Percentiles rank a stretch among this genome's conserved stretches.
phyloP scores from a whole-genome alignment of 805 yeast species.

The Lipomyces chichibuensis region DNA sequence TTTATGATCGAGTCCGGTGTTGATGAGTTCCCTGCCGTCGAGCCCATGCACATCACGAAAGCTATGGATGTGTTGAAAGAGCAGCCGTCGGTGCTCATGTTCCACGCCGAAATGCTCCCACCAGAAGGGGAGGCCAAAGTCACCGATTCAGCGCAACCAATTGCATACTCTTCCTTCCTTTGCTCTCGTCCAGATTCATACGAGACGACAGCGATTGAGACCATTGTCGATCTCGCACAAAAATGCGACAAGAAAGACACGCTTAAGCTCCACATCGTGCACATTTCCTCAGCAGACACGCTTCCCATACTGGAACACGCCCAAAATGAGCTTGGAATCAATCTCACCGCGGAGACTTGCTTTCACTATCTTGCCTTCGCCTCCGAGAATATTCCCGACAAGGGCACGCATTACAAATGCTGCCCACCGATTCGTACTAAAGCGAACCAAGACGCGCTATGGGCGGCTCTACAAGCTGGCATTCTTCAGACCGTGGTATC shows the following conservation, averaged over 20 bases:
- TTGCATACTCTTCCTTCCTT: constrained; percentile 67
- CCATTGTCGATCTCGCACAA: constrained; percentile 65
- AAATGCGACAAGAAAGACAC: constrained; percentile 41
- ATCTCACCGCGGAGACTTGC: constrained; percentile 85
- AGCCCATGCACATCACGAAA: constrained; percentile 60
- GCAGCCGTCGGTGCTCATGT: constrained; percentile 73
- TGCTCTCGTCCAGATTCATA: constrained; percentile 87
- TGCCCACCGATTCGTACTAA: constrained; percentile 91
- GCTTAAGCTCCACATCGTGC: constrained; percentile 76
- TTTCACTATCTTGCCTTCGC: constrained; percentile 83
- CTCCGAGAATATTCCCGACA: constrained; percentile 76
- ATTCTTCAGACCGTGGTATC: constrained; percentile 84
- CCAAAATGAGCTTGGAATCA: constrained; percentile 45
- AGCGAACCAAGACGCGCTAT: constrained; percentile 67
- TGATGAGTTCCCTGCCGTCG: constrained; percentile 88
- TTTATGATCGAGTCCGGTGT: constrained; percentile 95
- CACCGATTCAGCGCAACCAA: constrained; percentile 29
- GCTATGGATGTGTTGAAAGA: constrained; percentile 70
- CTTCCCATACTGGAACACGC: constrained; percentile 74
- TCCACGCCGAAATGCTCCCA: constrained; percentile 90
- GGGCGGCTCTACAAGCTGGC: constrained; percentile 73
- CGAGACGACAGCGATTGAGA: constrained; percentile 81
- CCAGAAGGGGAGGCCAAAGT: constrained; percentile 33
- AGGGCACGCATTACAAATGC: constrained; percentile 85
- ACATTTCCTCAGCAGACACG: constrained; percentile 83